A percentile compares a stretch with the other conserved stretches of the same genome.
Conservation (phyloP, 306 rosid genomes). For the Arachis stenosperma region DNA sequence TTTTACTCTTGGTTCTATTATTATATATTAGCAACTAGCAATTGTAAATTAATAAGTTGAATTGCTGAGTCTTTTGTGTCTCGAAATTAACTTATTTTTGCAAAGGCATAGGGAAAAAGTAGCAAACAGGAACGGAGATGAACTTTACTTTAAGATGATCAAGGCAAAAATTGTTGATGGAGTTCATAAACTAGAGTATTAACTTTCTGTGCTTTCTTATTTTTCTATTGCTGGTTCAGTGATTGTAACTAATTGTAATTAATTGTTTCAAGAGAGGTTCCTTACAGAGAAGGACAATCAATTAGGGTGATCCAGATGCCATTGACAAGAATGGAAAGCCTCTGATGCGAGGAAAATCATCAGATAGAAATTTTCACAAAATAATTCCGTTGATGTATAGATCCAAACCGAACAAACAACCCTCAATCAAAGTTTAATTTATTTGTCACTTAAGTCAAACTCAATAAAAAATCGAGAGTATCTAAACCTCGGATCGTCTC, state of each 20-base stretch:
- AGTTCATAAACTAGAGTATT: slow-evolving; percentile 67
- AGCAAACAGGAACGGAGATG: slow-evolving; percentile 70
- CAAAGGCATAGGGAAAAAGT: slow-evolving; percentile 85
- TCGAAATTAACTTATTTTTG: background rate
- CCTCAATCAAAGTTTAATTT: too few relatives aligned
- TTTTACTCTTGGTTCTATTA: too few relatives aligned
- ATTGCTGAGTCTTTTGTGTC: too few relatives aligned
- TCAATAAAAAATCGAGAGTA: too few relatives aligned
- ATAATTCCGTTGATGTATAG: too few relatives aligned
- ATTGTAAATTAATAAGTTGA: too few relatives aligned
- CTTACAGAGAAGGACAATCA: slow-evolving; percentile 98
- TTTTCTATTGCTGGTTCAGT: slow-evolving; percentile 3
- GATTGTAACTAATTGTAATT: background rate
- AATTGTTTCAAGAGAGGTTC: slow-evolving; percentile 71
- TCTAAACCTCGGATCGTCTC: too few relatives aligned
- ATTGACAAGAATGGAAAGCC: slow-evolving; percentile 93
- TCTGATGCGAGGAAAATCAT: background rate
- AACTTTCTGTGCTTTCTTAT: slow-evolving; percentile 1
- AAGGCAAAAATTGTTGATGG: slow-evolving; percentile 60
- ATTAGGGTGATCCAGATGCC: slow-evolving; percentile 83
- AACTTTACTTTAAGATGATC: slow-evolving; percentile 80
- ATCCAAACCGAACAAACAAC: too few relatives aligned
- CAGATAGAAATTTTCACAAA: too few relatives aligned
- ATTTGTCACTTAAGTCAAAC: too few relatives aligned
- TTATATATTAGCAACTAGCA: too few relatives aligned